Conservation (phyloP, 1,284 basidiomycete species). For the Trametes polyzona region DNA sequence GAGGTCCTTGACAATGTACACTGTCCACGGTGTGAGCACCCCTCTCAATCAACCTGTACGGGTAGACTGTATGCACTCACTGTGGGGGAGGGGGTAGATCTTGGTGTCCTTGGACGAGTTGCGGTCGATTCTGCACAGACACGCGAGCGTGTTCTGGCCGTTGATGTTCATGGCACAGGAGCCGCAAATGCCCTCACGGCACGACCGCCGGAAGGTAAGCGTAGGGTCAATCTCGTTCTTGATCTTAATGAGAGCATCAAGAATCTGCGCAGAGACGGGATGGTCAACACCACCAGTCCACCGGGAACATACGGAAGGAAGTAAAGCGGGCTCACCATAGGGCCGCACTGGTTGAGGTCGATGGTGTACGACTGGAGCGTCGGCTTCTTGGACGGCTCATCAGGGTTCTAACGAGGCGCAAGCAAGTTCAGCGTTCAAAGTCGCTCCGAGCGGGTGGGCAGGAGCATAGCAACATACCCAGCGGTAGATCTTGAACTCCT, state of each 20-base stretch:
- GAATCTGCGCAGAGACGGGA: conserved; percentile 57
- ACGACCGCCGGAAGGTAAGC: conserved; percentile 94
- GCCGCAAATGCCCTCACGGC: conserved; percentile 98
- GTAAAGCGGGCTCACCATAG: conserved; percentile 72
- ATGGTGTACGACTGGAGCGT: conserved; percentile 90
- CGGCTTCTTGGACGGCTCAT: conserved; percentile 92
- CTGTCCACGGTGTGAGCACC: conserved; percentile 45
- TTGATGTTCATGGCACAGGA: conserved; percentile 99
- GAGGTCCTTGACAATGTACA: conserved; percentile 99
- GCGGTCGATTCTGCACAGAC: conserved; percentile 94
- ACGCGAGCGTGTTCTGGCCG: conserved; percentile 97
- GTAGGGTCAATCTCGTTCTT: conserved; percentile 99
- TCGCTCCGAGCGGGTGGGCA: background rate
- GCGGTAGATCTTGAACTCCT: conserved; percentile 97
- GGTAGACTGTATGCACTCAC: conserved; percentile 51
- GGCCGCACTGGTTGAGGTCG: conserved; percentile 94
- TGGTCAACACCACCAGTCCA: background rate
- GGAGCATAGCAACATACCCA: conserved; percentile 60
- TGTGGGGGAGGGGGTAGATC: conserved; percentile 98
- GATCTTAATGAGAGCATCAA: conserved; percentile 97
- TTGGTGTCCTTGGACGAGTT: conserved; percentile 76
- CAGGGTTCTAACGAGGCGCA: conserved; percentile 75
- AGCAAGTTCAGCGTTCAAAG: background rate
- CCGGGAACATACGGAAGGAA: conserved; percentile 9
- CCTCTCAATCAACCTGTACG: background rate